Base-by-base conservation (phyloP, 2,329 filamentous ascomycete genomes). In the Hysterium pulicare region DNA sequence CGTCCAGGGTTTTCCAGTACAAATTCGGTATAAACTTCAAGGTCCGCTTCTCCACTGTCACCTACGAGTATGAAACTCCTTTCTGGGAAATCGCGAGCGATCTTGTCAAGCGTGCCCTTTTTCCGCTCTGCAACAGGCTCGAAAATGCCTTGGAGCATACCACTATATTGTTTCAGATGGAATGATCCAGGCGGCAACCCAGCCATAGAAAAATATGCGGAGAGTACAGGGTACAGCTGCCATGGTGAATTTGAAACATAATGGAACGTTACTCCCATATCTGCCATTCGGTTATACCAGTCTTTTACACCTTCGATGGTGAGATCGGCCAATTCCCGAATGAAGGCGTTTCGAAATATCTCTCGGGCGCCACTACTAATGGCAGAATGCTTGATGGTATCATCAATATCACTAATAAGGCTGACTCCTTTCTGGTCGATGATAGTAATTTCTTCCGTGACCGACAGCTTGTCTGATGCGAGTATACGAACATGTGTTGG, bases 181-280 rank as follows among this genome's bases (percentile, higher is more conserved):
- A 97, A 87, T 0, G 91, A 96, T 0, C 93, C 94, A 1, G 80
- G 80, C 0, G 93, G 93, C 1, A 98, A 71, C 1, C 86, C 86
- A 5, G 87, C 86, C 31, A 85, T 69, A 50, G 83, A 82, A 64
- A 97, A 95, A 63, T 86, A 98, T 40, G 81, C 88, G 4, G 87
- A 85, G 9, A 98, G 72, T 2, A 97, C 82, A 0, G 93, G 93
- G 56, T 88, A 98, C 5, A 98, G 77, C 64, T 98, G 94, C 94
- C 94, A 98, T 0, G 93, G 93, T 38, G 91, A 95, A 67, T 98
- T 98, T n/a, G 93, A 98, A 51, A 95, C 94, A 65, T 98, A 98
- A 62, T 98, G 94, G 40, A 98, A 78, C 55, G 83, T 81, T 19
- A 97, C 91, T 15, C 90, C 90, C 71, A 91, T 81, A 16, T 82